phyloP scores from a whole-genome alignment of 2,329 filamentous ascomycete genomes.

The Aspergillus sp. region DNA sequence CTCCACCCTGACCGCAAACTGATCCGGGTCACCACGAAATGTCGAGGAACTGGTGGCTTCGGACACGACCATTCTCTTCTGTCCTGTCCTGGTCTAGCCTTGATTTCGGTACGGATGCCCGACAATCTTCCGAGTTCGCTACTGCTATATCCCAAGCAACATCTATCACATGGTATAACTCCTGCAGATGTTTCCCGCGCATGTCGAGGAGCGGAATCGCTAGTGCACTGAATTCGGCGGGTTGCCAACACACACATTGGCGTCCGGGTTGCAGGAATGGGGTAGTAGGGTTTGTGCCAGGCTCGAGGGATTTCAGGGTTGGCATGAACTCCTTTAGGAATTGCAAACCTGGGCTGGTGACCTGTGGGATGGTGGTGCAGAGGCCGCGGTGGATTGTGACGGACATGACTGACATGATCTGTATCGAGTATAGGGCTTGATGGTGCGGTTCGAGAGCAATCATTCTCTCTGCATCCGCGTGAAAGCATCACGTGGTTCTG shows the following conservation, averaged over 20 bases:
- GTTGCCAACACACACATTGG: slow-evolving; percentile 10
- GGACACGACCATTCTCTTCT: slow-evolving; percentile 14
- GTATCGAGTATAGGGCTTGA: too few species aligned
- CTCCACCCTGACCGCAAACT: slow-evolving; percentile 10
- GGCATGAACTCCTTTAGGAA: slow-evolving; percentile 16
- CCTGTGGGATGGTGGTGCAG: slow-evolving; percentile 10
- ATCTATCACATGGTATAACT: slow-evolving; percentile 12
- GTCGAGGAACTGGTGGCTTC: slow-evolving; percentile 13
- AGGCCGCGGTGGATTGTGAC: slow-evolving; percentile 12
- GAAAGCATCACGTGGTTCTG: not conserved
- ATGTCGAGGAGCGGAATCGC: slow-evolving; percentile 11
- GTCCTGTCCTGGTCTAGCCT: not conserved
- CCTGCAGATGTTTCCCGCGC: slow-evolving; percentile 8
- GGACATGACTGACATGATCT: not conserved
- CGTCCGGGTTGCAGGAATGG: slow-evolving; percentile 11
- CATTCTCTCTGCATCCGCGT: too few species aligned
- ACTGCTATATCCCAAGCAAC: slow-evolving; percentile 16
- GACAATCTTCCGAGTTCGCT: not conserved
- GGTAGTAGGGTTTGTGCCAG: slow-evolving; percentile 1
- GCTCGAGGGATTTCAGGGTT: slow-evolving; percentile 10
- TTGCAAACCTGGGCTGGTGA: slow-evolving; percentile 11
- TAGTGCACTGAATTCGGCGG: slow-evolving; percentile 5
- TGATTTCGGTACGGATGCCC: too few species aligned
- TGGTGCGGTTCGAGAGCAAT: too few species aligned
- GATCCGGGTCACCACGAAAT: slow-evolving; percentile 14